Conservation (phyloP, 1,284 basidiomycete genomes). For the Cryptococcus jaspeensis region DNA sequence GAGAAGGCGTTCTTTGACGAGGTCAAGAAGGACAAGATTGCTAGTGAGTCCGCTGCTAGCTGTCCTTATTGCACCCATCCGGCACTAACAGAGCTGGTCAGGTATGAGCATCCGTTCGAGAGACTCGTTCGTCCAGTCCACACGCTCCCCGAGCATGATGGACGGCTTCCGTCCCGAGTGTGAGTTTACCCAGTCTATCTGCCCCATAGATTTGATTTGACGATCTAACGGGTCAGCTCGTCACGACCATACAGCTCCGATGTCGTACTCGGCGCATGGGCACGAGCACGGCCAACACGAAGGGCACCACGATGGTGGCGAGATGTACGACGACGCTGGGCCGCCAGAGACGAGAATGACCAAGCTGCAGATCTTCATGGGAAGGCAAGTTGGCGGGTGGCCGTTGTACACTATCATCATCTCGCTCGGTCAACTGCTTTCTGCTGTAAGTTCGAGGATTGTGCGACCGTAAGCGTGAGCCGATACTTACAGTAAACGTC, state of each 20-base stretch:
- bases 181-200: constrained; percentile 51
- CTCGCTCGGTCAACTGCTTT: constrained; percentile 70
- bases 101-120: constrained; percentile 59
- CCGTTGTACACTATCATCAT: constrained; percentile 86
- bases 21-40: constrained; percentile 78
- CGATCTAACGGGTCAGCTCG: no score
- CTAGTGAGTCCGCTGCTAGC: constrained; percentile 21
- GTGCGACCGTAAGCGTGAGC: no score
- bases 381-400: constrained; percentile 75
- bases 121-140: constrained; percentile 62
- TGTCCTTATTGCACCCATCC: no score
- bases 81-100: no score
- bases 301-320: constrained; percentile 58
- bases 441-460: constrained; percentile 30
- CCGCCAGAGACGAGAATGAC: constrained; percentile 65
- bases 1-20: constrained; percentile 89
- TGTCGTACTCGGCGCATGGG: no score
- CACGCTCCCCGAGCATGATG: constrained; percentile 59
- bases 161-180: constrained; percentile 70
- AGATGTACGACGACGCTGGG: constrained; percentile 41
- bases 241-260: no score
- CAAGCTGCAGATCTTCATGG: constrained; percentile 73
- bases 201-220: background rate
- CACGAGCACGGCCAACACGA: background rate
- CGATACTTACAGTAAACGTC: constrained; percentile 3